Base-by-base conservation (phyloP, 2,329 filamentous ascomycete species). In the Ophiocordyceps camponoti-floridani region DNA sequence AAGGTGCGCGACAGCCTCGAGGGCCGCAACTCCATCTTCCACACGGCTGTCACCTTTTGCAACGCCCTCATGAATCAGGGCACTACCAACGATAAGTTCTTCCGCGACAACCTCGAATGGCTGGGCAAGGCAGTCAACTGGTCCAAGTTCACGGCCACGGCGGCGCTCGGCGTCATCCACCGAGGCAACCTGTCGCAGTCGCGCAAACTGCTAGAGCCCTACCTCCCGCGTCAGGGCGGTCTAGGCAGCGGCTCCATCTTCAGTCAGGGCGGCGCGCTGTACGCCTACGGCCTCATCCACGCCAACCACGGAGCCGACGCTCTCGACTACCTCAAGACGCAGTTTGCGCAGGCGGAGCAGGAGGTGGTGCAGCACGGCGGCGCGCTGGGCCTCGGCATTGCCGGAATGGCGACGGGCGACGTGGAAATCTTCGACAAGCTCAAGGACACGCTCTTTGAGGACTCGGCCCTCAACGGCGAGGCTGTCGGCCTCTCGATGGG, bases 31-130 rank as follows among this genome's bases (percentile, higher is more conserved):
- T 96, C 89, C 30, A 98, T 98, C 53, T 96, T 96, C 73, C 91
- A 98, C 63, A 94, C 87, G 1, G 87, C 88, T 4, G 86, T 98
- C 46, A 96, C 91, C 1, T 91, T 98, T 56, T 91, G 89, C 57
- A 96, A 96, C 56, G 91, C 88, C 11, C 96, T 98, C 61, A 98
- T 98, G 91, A 94, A 98, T 60, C 88, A 94, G 45, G 93, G 91
- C 47, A 98, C 91, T 1, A 95, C 89, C 0, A 91, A 94, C 55
- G 91, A 98, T 65, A 93, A 89, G 57, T 98, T 98, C 67, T 96
- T 98, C 77, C 77, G 93, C 8, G 87, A 96, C 57, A 98, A 98
- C 59, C 66, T 98, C 23, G 91, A 98, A 52, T 98, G 91, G 91
- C 68, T 98, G 4, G 88, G 89, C 48, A 98, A 96, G 69, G 91